Base-by-base conservation (phyloP, 805 yeast species). In the Yamadazyma akitaensis region DNA sequence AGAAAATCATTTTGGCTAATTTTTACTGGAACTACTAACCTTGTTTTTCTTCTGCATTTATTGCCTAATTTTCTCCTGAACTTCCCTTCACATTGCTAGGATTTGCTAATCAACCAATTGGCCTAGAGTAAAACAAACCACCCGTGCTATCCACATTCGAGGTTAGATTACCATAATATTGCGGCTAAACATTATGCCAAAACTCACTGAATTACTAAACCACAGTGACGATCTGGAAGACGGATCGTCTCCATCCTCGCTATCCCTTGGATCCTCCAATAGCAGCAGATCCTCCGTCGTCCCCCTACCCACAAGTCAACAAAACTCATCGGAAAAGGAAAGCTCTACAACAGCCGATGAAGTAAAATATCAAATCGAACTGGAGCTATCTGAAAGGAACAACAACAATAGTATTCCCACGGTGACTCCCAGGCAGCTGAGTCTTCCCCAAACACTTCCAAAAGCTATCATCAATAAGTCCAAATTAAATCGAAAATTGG, bases 401-500 rank as follows among this genome's bases (percentile, higher is more conserved):
- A 13, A 36, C 12, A 18, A 30, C 24, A 14, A 14, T 19, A 11
- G 13, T 9, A 16, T 32, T 28, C 32, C 32, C 10, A 28, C 32
- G 4, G 32, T 28, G 4, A 19, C 5, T 33, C 8, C 37, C 5
- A 33, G 19, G n/a, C 17, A 12, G 28, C 35, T 9, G 26, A 4
- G 17, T 5, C 19, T 44, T 9, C 51, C 50, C n/a, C 14, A 26
- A 3, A 31, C 21, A 3, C 14, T 53, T 17, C 56, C 56, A 17
- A 50, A 46, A 42, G 41, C 48, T 2, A 33, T 21, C 17, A 36
- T 53, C 36, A 40, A 51, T 4, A 48, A 44, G 19, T 44, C 48
- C 10, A 43, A 57, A 5, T 41, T 52, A 9, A 43, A 44, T 33
- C 53, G 51, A 30, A 53, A 51, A 25, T 53, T 64, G 24, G 60